These are phyloP conservation scores for Thraustochytrium striatum DNA, from an alignment of 352 stramenopile species.

Conservation along the genomic window DNA sequence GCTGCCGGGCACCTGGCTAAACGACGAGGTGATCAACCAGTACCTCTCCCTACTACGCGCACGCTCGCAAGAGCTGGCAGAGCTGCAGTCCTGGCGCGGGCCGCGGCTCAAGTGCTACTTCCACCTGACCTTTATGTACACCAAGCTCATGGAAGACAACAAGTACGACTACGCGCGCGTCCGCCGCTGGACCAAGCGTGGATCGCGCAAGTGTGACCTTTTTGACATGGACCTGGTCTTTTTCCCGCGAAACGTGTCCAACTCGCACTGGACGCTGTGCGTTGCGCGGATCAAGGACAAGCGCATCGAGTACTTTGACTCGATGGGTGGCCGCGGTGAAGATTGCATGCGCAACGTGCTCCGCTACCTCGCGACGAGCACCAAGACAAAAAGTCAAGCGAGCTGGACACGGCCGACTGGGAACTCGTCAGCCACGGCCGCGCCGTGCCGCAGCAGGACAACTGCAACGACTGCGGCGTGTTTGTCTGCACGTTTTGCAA, in stretches of 20 bases:
- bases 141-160: conserved; percentile 55
- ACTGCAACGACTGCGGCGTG: conserved; percentile 56
- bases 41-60: conserved; percentile 57
- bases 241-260: conserved; percentile 59
- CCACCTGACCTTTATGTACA: conserved; percentile 63
- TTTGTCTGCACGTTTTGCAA: conserved; percentile 52
- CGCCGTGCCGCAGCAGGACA: conserved; percentile 53
- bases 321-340: conserved; percentile 46
- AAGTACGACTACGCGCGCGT: conserved; percentile 59
- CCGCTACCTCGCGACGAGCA: conserved; percentile 53
- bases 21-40: conserved; percentile 65
- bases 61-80: conserved; percentile 47
- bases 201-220: conserved; percentile 57
- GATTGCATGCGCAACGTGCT: conserved; percentile 47
- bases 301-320: conserved; percentile 57
- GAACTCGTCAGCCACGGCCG: conserved; percentile 33
- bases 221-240: conserved; percentile 59
- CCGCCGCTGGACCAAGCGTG: conserved; percentile 53
- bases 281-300: conserved; percentile 58
- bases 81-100: background rate
- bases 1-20: conserved; percentile 54
- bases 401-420: conserved; percentile 51
- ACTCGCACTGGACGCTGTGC: conserved; percentile 60
- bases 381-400: conserved; percentile 50
- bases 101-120: conserved; percentile 54